These are phyloP conservation scores for Harringtonia lauricola DNA, from an alignment of 2,329 filamentous ascomycete species.

Conservation along the genomic window DNA sequence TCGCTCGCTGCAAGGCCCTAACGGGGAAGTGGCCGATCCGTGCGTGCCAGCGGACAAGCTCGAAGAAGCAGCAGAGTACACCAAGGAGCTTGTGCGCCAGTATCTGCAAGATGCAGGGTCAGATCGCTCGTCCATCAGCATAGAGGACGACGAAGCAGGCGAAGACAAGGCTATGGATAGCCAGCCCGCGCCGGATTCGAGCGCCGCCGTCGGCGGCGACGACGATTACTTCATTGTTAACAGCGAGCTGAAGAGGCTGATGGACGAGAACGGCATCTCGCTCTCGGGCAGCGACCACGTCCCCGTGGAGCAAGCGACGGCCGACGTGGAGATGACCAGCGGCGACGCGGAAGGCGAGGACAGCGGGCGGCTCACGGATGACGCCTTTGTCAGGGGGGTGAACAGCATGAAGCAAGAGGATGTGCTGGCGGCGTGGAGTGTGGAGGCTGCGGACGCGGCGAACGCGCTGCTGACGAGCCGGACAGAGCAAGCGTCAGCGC, in stretches of 20 bases:
- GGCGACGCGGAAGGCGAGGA: neutral
- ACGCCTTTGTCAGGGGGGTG: conserved; percentile 2
- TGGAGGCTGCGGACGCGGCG: neutral
- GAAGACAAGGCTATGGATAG: neutral
- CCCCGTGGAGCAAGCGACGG: neutral
- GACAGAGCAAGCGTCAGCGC: conserved; percentile 6
- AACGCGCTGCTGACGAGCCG: conserved; percentile 1
- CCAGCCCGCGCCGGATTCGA: neutral
- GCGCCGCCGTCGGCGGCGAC: neutral
- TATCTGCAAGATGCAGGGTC: neutral
- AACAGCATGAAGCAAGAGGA: conserved; percentile 1
- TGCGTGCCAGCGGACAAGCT: neutral
- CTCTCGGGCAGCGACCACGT: neutral
- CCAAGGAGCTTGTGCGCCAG: neutral
- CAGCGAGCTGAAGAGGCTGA: conserved; percentile 15
- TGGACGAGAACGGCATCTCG: conserved; percentile 22
- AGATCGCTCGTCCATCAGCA: neutral
- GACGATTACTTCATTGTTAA: conserved; percentile 11
- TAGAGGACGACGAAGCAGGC: conserved; percentile 3
- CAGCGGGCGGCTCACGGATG: neutral
- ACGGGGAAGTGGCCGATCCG: conserved; percentile 10
- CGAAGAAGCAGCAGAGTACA: conserved; percentile 3
- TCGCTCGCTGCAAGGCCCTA: conserved; percentile 36
- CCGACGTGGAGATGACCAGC: neutral
- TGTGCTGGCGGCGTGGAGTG: conserved; percentile 1